Evolutionary conservation across 257 asterid genomes (phyloP), one percentile per base, ranked within the genome.

Genomic region (Eucommia ulmoides): DNA sequence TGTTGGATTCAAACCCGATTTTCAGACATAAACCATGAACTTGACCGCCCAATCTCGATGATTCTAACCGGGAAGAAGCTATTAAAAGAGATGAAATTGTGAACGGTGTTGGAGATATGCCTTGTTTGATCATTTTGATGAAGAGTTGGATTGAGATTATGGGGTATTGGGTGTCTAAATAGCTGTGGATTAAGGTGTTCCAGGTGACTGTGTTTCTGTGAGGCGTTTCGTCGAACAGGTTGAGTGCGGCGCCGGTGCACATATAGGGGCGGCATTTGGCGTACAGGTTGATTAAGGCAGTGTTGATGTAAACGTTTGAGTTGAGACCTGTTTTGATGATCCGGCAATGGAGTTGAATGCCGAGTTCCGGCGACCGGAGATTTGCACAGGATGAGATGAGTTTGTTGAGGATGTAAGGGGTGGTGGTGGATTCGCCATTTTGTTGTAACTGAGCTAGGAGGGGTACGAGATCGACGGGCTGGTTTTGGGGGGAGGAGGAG

Each of bases 171-270:
- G 61, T 48, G 14, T 62, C 68, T 56, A 71, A 69, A 42, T 76
- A 77, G 17, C 80, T 74, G 24, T 80, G 69, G 54, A 80, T 69
- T 65, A 80, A 64, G 0, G 77, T 57, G 50, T 73, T 69, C 85
- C 85, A 74, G 22, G 82, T 23, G 15, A 77, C 80, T 3, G 51
- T 67, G 41, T 74, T 80, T 41, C 69, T 58, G 0, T 64, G 45
- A 22, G 78, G 73, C 73, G 69, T 77, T 80, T 77, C 85, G 23
- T 57, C 85, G 41, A 80, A 80, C 76, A 80, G 12, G 1, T 59
- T 23, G 25, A 64, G 77, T 20, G 76, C 85, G n/a, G n/a, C n/a
- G n/a, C n/a, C n/a, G n/a, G n/a, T n/a, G 33, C 51, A 33, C n/a
- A 0, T 15, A 11, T 48, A 19, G 19, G 21, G 24, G 12, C 65